Evolutionary conservation across 2,329 filamentous ascomycete species (phyloP).

Genomic region (Ambrosiella beaveri): DNA sequence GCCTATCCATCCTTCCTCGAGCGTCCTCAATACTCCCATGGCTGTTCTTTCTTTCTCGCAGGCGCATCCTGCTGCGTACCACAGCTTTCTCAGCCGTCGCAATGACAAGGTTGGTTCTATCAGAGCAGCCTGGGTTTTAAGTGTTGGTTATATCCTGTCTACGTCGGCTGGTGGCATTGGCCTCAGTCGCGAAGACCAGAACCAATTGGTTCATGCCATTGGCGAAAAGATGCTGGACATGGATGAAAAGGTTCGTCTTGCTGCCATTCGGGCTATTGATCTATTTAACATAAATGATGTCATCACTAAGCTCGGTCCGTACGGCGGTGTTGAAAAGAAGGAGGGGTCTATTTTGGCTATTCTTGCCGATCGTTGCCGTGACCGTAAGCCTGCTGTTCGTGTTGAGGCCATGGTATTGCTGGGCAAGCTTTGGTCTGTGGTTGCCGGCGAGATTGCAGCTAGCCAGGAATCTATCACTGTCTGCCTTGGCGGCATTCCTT

Average conservation of each 20-base stretch:
- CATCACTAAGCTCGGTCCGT: conserved; percentile 61
- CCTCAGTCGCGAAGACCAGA: conserved; percentile 67
- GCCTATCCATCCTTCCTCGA: conserved; percentile 30
- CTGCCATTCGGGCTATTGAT: conserved; percentile 72
- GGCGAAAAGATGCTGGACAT: conserved; percentile 69
- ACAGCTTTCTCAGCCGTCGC: conserved; percentile 66
- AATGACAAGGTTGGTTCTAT: conserved; percentile 76
- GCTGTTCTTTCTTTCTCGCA: conserved; percentile 83
- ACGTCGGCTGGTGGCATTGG: conserved; percentile 85
- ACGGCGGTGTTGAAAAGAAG: conserved; percentile 59
- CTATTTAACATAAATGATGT: conserved; percentile 67
- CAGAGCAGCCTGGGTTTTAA: conserved; percentile 70
- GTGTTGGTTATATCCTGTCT: conserved; percentile 69
- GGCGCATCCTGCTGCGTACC: conserved; percentile 60
- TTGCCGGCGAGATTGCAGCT: conserved; percentile 66
- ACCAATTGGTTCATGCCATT: conserved; percentile 53
- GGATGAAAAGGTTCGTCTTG: conserved; percentile 80
- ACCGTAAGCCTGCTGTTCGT: conserved; percentile 65
- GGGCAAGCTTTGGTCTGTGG: conserved; percentile 84
- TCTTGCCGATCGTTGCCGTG: conserved; percentile 74
- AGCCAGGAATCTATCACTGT: conserved; percentile 60
- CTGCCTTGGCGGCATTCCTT: conserved; percentile 67
- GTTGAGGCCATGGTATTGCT: conserved; percentile 74
- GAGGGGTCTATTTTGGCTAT: conserved; percentile 63
- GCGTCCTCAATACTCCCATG: conserved; percentile 62